phyloP scores from a whole-genome alignment of 106 monocot species.

The Apostasia ramifera region DNA sequence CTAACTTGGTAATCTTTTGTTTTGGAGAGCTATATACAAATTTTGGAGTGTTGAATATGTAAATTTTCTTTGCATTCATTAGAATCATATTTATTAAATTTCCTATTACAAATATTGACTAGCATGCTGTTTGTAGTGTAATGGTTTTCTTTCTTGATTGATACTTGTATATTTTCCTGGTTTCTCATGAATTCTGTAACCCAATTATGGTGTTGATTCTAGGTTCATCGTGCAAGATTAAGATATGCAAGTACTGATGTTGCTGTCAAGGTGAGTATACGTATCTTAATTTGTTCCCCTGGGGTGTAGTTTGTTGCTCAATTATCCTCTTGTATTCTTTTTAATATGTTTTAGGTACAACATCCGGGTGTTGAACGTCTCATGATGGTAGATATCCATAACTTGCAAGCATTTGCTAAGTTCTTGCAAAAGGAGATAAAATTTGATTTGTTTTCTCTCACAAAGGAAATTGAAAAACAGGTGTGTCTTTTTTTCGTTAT shows the following conservation, averaged over 20 bases:
- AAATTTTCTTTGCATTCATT: no score
- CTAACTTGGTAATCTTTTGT: no score
- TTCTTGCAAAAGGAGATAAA: conserved; percentile 50
- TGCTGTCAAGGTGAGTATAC: conserved; percentile 53
- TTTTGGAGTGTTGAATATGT: no score
- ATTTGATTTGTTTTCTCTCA: conserved; percentile 69
- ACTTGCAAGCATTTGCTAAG: conserved; percentile 57
- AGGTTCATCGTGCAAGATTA: conserved; percentile 12
- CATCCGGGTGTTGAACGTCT: conserved; percentile 59
- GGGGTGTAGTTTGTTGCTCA: conserved; percentile 6
- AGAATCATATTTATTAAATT: no score
- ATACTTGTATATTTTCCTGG: no score
- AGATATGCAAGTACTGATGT: conserved; percentile 49
- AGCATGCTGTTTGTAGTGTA: no score
- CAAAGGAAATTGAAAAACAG: conserved; percentile 69
- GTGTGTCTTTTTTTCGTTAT: conserved; percentile 9
- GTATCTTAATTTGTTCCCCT: not conserved
- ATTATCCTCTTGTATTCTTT: conserved; percentile 9
- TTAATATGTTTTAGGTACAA: conserved; percentile 44
- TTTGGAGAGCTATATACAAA: no score
- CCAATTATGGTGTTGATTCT: not conserved
- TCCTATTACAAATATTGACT: no score
- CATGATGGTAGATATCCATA: conserved; percentile 74
- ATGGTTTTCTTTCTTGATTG: no score
- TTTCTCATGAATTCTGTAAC: no score